Evolutionary conservation across 2,329 filamentous ascomycete species (phyloP).

Genomic region (Pseudomassariella vexata): DNA sequence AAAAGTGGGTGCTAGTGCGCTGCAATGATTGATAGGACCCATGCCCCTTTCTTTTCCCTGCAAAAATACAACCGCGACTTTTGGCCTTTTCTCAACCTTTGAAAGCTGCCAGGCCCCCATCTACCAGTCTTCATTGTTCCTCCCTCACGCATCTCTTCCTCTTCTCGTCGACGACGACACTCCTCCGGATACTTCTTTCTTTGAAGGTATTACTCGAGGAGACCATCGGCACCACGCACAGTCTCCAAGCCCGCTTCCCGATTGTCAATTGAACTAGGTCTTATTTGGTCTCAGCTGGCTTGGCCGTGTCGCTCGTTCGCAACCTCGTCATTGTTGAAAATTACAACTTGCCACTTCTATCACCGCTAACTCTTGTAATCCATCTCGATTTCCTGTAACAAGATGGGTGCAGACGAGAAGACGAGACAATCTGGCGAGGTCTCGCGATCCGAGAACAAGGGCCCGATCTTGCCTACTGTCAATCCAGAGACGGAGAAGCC

Average conservation of each 20-base stretch:
- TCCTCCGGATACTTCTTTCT: background rate
- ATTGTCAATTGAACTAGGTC: conserved; percentile 3
- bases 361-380: too few relatives aligned
- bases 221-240: background rate
- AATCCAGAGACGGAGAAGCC: conserved; percentile 72
- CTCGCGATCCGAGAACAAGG: conserved; percentile 50
- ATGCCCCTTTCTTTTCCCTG: too few relatives aligned
- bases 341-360: conserved; percentile 6
- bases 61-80: too few relatives aligned
- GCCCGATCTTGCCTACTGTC: conserved; percentile 69
- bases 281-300: conserved; percentile 21
- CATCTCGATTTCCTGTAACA: conserved; percentile 21
- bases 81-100: too few relatives aligned
- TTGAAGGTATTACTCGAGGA: background rate
- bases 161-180: background rate
- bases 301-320: conserved; percentile 19
- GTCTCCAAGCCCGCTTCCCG: background rate
- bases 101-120: too few relatives aligned
- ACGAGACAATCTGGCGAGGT: conserved; percentile 75
- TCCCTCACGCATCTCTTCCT: too few relatives aligned
- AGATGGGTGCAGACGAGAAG: conserved; percentile 71
- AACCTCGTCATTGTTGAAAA: conserved; percentile 3
- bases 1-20: too few relatives aligned
- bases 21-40: too few relatives aligned
- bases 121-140: too few relatives aligned